Percentiles rank a stretch among this genome's conserved stretches.
Conservation (phyloP, 768 basidiomycete species). For the Hypsizygus marmoreus region DNA sequence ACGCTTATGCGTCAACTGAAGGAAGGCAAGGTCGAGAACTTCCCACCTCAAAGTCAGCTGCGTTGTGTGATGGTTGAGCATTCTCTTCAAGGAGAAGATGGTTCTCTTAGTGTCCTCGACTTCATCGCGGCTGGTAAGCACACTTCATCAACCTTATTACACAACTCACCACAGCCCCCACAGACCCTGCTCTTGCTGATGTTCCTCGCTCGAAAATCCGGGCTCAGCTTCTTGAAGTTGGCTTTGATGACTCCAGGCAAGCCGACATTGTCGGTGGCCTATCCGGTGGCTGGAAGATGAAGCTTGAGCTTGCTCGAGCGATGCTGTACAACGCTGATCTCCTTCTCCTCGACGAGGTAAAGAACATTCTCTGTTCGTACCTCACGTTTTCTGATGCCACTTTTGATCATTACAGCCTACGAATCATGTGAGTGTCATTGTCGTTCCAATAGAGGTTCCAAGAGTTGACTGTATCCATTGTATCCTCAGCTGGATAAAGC, state of each 20-base stretch:
- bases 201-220: conserved; percentile 73
- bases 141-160: conserved; percentile 7
- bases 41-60: conserved; percentile 85
- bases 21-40: conserved; percentile 95
- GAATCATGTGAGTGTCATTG: conserved; percentile 69
- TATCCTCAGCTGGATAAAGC: conserved; percentile 79
- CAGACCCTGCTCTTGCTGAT: conserved; percentile 69
- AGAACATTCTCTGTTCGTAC: conserved; percentile 8
- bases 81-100: conserved; percentile 92
- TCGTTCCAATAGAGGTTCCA: too few species aligned
- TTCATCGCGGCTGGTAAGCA: conserved; percentile 82
- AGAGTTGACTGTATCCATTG: too few species aligned
- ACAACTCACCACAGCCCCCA: conserved; percentile 4
- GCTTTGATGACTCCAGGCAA: conserved; percentile 88
- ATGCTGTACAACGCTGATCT: conserved; percentile 96
- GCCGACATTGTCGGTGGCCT: conserved; percentile 83
- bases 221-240: conserved; percentile 81
- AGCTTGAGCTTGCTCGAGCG: conserved; percentile 91
- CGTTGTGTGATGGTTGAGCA: conserved; percentile 97
- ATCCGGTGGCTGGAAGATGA: conserved; percentile 99
- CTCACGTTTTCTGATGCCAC: background rate
- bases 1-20: conserved; percentile 95
- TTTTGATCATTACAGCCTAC: conserved; percentile 59
- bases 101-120: conserved; percentile 77
- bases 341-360: conserved; percentile 81